These are phyloP conservation scores for Chaetomium olivaceum DNA, from an alignment of 2,329 filamentous ascomycete genomes.

Conservation along the genomic window DNA sequence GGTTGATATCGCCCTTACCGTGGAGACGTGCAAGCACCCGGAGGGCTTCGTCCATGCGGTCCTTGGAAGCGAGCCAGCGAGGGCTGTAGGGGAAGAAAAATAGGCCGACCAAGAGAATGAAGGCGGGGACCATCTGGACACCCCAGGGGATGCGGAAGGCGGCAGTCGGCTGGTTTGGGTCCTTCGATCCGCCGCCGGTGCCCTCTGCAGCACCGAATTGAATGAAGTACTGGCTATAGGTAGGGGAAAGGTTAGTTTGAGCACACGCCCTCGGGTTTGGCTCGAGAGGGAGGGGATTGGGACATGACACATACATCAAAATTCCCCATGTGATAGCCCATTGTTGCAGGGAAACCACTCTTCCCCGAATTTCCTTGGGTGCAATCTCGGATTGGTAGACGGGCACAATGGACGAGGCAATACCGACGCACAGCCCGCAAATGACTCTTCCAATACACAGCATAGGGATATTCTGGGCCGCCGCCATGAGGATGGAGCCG, in stretches of 20 bases:
- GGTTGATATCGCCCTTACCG: constrained; percentile 54
- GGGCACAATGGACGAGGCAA: constrained; percentile 69
- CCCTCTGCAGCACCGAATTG: constrained; percentile 61
- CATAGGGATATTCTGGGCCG: constrained; percentile 67
- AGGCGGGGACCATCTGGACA: constrained; percentile 57
- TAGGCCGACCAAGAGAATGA: constrained; percentile 55
- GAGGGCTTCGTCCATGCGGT: constrained; percentile 66
- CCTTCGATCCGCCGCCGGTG: constrained; percentile 51
- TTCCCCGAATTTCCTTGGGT: constrained; percentile 57
- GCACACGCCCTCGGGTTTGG: background rate
- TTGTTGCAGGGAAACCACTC: constrained; percentile 65
- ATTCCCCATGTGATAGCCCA: constrained; percentile 73
- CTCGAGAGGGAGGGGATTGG: background rate
- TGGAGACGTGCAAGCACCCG: constrained; percentile 60
- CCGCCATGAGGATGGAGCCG: constrained; percentile 57
- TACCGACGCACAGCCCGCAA: constrained; percentile 72
- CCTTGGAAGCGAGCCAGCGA: constrained; percentile 68
- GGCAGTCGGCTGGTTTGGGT: constrained; percentile 51
- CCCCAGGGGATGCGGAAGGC: constrained; percentile 65
- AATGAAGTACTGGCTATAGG: constrained; percentile 58
- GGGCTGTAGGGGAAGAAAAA: constrained; percentile 66
- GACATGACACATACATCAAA: constrained; percentile 45
- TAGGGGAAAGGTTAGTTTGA: background rate
- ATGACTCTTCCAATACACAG: constrained; percentile 70
- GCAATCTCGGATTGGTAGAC: constrained; percentile 70